Conservation (phyloP, 441 rosid genomes). For the Pelargonium australe region DNA sequence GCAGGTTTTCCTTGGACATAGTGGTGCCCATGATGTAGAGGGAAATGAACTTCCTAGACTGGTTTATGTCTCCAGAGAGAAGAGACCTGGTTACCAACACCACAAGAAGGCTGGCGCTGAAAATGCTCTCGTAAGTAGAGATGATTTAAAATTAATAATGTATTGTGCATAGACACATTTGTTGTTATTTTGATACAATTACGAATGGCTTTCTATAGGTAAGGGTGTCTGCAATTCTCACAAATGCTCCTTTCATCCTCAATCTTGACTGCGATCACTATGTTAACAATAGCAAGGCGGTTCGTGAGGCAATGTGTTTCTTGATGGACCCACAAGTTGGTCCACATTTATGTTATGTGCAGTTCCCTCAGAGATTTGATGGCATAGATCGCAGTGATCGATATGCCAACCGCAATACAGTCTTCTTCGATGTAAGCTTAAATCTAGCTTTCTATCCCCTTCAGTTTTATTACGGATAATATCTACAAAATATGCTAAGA, state of each 20-base stretch:
- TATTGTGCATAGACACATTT: background rate
- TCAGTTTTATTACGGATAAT: background rate
- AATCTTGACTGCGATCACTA: slow-evolving; percentile 95
- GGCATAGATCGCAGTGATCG: slow-evolving; percentile 86
- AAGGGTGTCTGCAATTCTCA: slow-evolving; percentile 73
- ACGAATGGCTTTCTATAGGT: slow-evolving; percentile 33
- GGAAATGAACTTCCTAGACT: slow-evolving; percentile 80
- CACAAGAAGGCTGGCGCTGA: slow-evolving; percentile 98
- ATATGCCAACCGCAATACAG: slow-evolving; percentile 85
- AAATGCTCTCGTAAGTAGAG: slow-evolving; percentile 65
- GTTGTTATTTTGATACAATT: slow-evolving; percentile 7
- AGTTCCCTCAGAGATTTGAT: slow-evolving; percentile 92
- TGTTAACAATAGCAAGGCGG: slow-evolving; percentile 88
- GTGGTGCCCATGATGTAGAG: slow-evolving; percentile 72
- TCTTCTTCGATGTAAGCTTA: slow-evolving; percentile 79
- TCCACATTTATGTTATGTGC: slow-evolving; percentile 80
- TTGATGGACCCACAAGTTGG: slow-evolving; percentile 92
- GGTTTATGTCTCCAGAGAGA: slow-evolving; percentile 92
- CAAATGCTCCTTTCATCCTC: slow-evolving; percentile 83
- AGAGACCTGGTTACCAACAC: slow-evolving; percentile 92
- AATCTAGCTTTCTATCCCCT: background rate
- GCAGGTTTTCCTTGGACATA: slow-evolving; percentile 85
- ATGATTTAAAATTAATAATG: background rate
- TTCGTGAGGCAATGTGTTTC: slow-evolving; percentile 94
- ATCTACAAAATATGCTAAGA: background rate